Evolutionary conservation across 345 rosid genomes (phyloP), one percentile per base, ranked within the genome.

Genomic region (Carallia pectinifolia): DNA sequence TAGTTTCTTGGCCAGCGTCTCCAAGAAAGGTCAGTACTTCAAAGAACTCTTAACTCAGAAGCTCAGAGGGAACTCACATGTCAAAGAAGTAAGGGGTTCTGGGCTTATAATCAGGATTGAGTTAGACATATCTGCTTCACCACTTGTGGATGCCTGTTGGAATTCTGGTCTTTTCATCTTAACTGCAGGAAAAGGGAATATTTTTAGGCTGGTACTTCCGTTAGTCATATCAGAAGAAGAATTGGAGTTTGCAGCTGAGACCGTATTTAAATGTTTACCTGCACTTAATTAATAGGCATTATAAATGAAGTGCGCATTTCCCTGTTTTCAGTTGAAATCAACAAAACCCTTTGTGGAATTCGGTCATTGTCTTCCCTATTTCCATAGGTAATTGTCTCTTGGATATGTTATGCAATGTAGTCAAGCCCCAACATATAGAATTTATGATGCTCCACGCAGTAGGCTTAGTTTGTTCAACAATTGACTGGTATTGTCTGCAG

Each of bases 41-140:
- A 95, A 76, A 74, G 86, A 85, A 13, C 61, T 82, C 38, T 65
- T 92, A 67, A 77, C 30, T 63, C 82, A 82, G 75, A 90, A 84
- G 73, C 78, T 95, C 0, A 91, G 90, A 56, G 83, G 89, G 40
- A 92, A 87, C 62, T 62, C 81, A 0, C 96, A 89, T 6, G 96
- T 95, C 74, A 89, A 81, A 72, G 99, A 95, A 77, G 77, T 95
- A 62, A 87, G 99, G 44, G 98, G 99, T 3, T 58, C 63, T 15
- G 98, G 99, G 58, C 93, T 95, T 36, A 87, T 90, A 30, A 64
- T 95, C 1, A 98, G 99, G 40, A 80, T 95, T 38, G 98, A 92
- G 44, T 71, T 90, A 36, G 94, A 92, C 67, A 89, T 81, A 4
- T 33, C 87, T 0, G 98, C 97, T 5, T 79, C 80, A 6, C 85